Evolutionary conservation across 441 rosid species (phyloP).

Genomic region (Jatropha podagrica): DNA sequence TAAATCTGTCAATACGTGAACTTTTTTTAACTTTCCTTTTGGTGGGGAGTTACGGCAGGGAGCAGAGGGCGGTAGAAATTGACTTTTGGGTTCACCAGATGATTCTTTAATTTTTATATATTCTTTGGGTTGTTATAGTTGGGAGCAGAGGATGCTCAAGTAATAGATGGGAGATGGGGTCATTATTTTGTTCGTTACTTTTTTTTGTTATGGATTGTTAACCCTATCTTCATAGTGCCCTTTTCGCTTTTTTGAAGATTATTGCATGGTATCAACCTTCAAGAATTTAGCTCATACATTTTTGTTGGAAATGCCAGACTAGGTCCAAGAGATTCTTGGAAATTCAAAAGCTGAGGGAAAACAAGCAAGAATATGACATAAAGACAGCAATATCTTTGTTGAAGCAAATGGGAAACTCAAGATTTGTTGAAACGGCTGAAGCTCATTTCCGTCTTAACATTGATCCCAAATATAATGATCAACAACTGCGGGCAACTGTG

Average conservation of each 20-base stretch:
- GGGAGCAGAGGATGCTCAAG: no score
- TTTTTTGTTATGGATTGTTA: background rate
- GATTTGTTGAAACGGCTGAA: constrained; percentile 92
- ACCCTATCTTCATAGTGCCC: background rate
- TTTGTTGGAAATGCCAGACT: constrained; percentile 55
- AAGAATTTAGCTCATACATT: constrained; percentile 20
- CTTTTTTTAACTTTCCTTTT: no score
- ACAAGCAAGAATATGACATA: constrained; percentile 72
- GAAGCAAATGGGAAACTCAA: constrained; percentile 68
- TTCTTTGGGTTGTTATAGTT: no score
- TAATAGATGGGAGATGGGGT: background rate
- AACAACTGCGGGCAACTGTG: constrained; percentile 96
- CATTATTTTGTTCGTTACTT: background rate
- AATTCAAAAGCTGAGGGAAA: constrained; percentile 93
- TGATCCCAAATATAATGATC: constrained; percentile 96
- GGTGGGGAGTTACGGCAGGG: no score
- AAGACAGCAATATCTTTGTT: constrained; percentile 76
- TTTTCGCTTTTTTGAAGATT: constrained; percentile 16
- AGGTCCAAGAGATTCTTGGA: constrained; percentile 99
- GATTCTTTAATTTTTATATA: no score
- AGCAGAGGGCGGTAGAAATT: no score
- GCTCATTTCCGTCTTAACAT: constrained; percentile 98
- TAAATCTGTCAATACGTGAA: background rate
- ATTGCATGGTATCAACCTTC: background rate
- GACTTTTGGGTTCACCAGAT: no score